Base-by-base conservation (phyloP, 148 eudicot genomes). In the Fagopyrum homotropicum region DNA sequence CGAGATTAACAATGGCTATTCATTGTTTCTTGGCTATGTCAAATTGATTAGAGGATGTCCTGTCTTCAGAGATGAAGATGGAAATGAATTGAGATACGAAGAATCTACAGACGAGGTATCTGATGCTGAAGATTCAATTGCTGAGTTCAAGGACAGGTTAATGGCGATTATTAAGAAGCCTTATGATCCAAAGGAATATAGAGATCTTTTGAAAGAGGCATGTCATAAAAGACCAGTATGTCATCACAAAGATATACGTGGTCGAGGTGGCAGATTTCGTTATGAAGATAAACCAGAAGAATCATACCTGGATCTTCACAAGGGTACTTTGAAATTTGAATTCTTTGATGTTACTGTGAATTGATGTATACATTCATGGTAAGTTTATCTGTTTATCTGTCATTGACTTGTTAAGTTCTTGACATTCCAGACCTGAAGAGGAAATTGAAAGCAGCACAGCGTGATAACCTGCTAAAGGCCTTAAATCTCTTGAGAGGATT, bases 111-210 rank as follows among this genome's bases (percentile, higher is more conserved):
- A 40, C 43, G 71, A 40, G 64, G 0, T 4, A 17, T 59, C 64
- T 17, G 64, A 59, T 2, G 40, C 30, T 63, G 12, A 29, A 44
- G 47, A 2, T 22, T 5, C 63, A 4, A 19, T n/a, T 4, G 26
- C 43, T 40, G 46, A 35, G 45, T 66, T 12, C 71, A 66, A 19
- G 47, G 7, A 40, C 46, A 15, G 9, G 45, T 16, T 43, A 45
- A 66, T 66, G 71, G 19, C 14, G 17, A 15, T 66, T 40, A 17
- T 66, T 43, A 6, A 35, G 47, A 66, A 66, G 71, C 71, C 71
- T 14, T 66, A 66, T 66, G 71, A 66, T 14, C 9, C 6, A 66
- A 66, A 66, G 71, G 71, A 66, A 6, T 46, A 66, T 66, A 2
- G 7, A 6, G 71, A 40, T 40, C 71, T 66, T 66, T 35, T 66